A percentile compares a stretch with the other conserved stretches of the same genome.
Evolutionary conservation across 1,284 basidiomycete species (phyloP).

Genomic region (Chalciporus piperatoides): DNA sequence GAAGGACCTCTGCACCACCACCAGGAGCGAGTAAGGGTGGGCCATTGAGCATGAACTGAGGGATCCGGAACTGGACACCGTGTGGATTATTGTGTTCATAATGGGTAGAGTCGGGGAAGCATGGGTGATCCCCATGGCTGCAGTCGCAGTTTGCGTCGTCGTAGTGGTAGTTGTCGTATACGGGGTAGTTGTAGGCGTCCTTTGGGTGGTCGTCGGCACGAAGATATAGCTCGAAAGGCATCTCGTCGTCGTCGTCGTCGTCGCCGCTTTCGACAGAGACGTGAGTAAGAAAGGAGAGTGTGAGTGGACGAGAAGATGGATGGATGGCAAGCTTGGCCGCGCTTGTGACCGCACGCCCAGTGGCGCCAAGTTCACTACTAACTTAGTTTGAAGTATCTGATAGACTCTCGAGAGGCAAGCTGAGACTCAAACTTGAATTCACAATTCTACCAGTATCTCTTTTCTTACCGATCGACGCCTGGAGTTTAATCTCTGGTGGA

Average conservation of each 20-base stretch:
- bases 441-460: neutral
- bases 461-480: neutral
- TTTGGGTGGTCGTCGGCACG: slow-evolving; percentile 16
- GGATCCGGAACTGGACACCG: slow-evolving; percentile 57
- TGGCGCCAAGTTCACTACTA: too few relatives aligned
- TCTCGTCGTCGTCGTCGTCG: slow-evolving; percentile 18
- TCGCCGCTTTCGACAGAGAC: slow-evolving; percentile 5
- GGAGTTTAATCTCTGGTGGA: slow-evolving; percentile 1
- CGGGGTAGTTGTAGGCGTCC: slow-evolving; percentile 2
- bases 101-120: slow-evolving; percentile 4
- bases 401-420: too few relatives aligned
- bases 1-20: slow-evolving; percentile 68
- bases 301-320: neutral
- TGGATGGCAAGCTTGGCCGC: neutral
- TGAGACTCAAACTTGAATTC: neutral
- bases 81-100: slow-evolving; percentile 28
- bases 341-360: neutral
- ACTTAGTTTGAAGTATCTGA: too few relatives aligned
- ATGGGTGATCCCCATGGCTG: slow-evolving; percentile 1
- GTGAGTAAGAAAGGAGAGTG: neutral
- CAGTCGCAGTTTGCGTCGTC: slow-evolving; percentile 15
- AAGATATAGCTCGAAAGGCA: slow-evolving; percentile 42
- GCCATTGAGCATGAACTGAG: slow-evolving; percentile 55
- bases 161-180: slow-evolving; percentile 19
- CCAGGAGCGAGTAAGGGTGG: slow-evolving; percentile 59